Evolutionary conservation across 768 basidiomycete species (phyloP).

Genomic region (Mycena haematopus): DNA sequence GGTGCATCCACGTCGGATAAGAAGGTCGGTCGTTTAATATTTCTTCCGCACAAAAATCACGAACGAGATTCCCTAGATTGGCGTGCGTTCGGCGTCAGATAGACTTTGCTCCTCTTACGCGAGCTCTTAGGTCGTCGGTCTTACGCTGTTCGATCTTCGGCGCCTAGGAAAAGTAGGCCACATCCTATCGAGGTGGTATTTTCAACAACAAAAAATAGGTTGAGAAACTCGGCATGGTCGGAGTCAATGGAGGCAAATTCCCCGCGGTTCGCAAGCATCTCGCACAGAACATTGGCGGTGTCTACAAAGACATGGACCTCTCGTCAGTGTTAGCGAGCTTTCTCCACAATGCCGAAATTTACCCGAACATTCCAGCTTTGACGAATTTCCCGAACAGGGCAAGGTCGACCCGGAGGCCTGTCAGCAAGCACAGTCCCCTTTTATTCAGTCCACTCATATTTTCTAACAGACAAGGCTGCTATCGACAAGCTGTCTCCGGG

Average conservation of each 20-base stretch:
- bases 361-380: constrained; percentile 57
- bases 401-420: constrained; percentile 81
- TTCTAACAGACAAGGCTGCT: constrained; percentile 72
- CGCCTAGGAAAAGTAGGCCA: constrained; percentile 73
- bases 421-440: constrained; percentile 42
- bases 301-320: constrained; percentile 88
- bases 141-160: constrained; percentile 90
- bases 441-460: neutral
- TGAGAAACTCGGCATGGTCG: constrained; percentile 83
- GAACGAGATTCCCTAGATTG: constrained; percentile 53
- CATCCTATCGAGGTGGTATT: constrained; percentile 25
- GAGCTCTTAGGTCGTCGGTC: constrained; percentile 73
- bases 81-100: constrained; percentile 50
- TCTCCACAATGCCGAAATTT: constrained; percentile 7
- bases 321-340: constrained; percentile 53
- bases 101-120: constrained; percentile 23
- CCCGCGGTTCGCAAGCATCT: constrained; percentile 85
- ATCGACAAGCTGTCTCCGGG: constrained; percentile 81
- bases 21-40: constrained; percentile 59
- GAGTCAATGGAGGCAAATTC: constrained; percentile 88
- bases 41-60: neutral
- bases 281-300: constrained; percentile 78
- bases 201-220: constrained; percentile 47
- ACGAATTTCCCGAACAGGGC: constrained; percentile 76
- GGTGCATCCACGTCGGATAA: constrained; percentile 97